Evolutionary conservation across 768 basidiomycete genomes (phyloP).

Genomic region (Rhodotorula diobovata): DNA sequence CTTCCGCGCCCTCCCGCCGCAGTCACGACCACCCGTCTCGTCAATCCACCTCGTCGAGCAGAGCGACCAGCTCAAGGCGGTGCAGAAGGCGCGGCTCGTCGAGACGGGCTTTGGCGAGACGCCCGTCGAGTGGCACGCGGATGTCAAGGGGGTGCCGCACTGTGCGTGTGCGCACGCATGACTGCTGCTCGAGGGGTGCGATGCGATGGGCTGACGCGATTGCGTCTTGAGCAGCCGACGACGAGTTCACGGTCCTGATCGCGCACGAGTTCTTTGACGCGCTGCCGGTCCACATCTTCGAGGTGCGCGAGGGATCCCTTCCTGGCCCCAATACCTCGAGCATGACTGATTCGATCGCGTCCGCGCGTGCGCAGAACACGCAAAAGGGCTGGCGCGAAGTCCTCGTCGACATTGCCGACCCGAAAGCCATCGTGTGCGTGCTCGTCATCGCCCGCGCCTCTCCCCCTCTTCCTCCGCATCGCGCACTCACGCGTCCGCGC

Average conservation of each 20-base stretch:
- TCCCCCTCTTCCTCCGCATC: background rate
- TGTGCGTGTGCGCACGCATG: slow-evolving; percentile 31
- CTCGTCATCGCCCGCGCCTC: background rate
- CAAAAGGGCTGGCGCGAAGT: slow-evolving; percentile 79
- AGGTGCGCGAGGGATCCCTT: slow-evolving; percentile 57
- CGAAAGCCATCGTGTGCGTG: slow-evolving; percentile 26
- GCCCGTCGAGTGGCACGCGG: slow-evolving; percentile 64
- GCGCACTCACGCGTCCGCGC: slow-evolving; percentile 15
- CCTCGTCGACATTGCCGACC: slow-evolving; percentile 54
- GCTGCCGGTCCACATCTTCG: slow-evolving; percentile 80
- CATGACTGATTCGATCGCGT: background rate
- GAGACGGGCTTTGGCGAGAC: slow-evolving; percentile 30
- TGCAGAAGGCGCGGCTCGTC: slow-evolving; percentile 32
- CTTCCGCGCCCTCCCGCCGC: slow-evolving; percentile 51
- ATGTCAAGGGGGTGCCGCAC: slow-evolving; percentile 57
- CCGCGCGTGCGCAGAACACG: slow-evolving; percentile 52
- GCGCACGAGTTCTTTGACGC: slow-evolving; percentile 99
- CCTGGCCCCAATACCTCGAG: background rate
- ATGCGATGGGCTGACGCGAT: background rate
- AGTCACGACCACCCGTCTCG: slow-evolving; percentile 22
- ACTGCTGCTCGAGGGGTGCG: background rate
- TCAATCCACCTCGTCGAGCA: slow-evolving; percentile 43
- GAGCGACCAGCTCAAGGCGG: slow-evolving; percentile 28
- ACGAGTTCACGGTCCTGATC: slow-evolving; percentile 71
- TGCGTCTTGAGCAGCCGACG: slow-evolving; percentile 41